These are phyloP conservation scores for Aspergillus sclerotioniger DNA, from an alignment of 495 filamentous ascomycete species.

Conservation along the genomic window DNA sequence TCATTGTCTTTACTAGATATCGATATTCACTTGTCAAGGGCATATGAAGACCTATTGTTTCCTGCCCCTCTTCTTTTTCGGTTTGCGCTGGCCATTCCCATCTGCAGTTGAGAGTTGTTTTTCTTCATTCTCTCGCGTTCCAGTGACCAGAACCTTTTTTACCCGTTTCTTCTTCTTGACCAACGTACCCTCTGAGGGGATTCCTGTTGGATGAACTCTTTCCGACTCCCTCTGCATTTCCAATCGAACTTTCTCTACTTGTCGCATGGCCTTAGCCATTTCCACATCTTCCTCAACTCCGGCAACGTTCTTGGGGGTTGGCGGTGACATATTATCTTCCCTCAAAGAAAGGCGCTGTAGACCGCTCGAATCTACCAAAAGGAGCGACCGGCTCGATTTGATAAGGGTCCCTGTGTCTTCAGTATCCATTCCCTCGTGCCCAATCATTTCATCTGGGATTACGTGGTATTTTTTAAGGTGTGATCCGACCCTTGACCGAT, in stretches of 20 bases:
- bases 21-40: background rate
- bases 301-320: background rate
- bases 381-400: conserved; percentile 53
- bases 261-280: conserved; percentile 78
- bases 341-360: conserved; percentile 64
- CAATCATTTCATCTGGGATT: conserved; percentile 57
- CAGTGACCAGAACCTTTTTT: conserved; percentile 15
- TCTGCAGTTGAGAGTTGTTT: background rate
- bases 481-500: conserved; percentile 23
- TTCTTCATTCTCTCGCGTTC: background rate
- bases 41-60: background rate
- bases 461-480: conserved; percentile 54
- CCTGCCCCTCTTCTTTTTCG: conserved; percentile 4
- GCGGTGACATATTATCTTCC: conserved; percentile 15
- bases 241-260: conserved; percentile 78
- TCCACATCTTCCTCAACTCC: conserved; percentile 69
- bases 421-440: conserved; percentile 30
- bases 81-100: background rate
- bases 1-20: background rate
- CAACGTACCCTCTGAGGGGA: conserved; percentile 66
- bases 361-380: conserved; percentile 83
- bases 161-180: conserved; percentile 75
- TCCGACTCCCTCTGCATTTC: conserved; percentile 93
- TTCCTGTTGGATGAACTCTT: conserved; percentile 68
- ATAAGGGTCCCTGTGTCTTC: conserved; percentile 29